These are phyloP conservation scores for Botrytis cinerea DNA, from an alignment of 2,329 filamentous ascomycete genomes.

Conservation along the genomic window DNA sequence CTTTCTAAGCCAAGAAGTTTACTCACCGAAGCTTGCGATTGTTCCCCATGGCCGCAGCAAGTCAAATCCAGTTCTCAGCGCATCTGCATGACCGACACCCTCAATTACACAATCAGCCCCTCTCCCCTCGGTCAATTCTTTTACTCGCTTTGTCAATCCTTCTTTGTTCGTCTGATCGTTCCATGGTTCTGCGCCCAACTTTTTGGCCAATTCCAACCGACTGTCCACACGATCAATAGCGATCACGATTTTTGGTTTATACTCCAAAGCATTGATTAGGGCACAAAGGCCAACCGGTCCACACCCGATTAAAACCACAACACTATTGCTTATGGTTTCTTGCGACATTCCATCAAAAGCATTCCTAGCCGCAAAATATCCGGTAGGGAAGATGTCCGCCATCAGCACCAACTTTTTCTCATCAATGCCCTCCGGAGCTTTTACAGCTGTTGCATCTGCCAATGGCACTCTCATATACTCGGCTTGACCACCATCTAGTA, in stretches of 20 bases:
- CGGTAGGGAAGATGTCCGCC: conserved; percentile 90
- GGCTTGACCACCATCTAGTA: conserved; percentile 77
- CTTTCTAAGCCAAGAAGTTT: not conserved
- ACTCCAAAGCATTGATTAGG: conserved; percentile 73
- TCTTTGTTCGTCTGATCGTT: conserved; percentile 72
- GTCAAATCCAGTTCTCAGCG: conserved; percentile 70
- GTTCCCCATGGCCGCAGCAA: conserved; percentile 70
- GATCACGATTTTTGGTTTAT: conserved; percentile 72
- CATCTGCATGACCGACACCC: conserved; percentile 70
- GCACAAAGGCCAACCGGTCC: conserved; percentile 86
- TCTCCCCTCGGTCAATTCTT: conserved; percentile 73
- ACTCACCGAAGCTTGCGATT: conserved; percentile 51
- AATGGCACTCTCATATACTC: conserved; percentile 80
- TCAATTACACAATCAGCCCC: conserved; percentile 86
- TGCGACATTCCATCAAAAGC: conserved; percentile 63
- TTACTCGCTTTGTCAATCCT: conserved; percentile 66
- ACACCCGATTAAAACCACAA: conserved; percentile 80
- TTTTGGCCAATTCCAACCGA: conserved; percentile 70
- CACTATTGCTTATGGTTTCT: conserved; percentile 63
- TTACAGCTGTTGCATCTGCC: conserved; percentile 78
- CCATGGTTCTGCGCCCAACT: conserved; percentile 77
- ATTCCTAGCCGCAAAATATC: conserved; percentile 80
- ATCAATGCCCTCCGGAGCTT: conserved; percentile 69
- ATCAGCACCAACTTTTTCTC: conserved; percentile 79
- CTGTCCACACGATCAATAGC: conserved; percentile 78